Percentiles rank a stretch among this genome's conserved stretches.
These are phyloP conservation scores for Domatiomyces catenatus DNA, from an alignment of 2,329 filamentous ascomycete genomes.

Conservation along the genomic window DNA sequence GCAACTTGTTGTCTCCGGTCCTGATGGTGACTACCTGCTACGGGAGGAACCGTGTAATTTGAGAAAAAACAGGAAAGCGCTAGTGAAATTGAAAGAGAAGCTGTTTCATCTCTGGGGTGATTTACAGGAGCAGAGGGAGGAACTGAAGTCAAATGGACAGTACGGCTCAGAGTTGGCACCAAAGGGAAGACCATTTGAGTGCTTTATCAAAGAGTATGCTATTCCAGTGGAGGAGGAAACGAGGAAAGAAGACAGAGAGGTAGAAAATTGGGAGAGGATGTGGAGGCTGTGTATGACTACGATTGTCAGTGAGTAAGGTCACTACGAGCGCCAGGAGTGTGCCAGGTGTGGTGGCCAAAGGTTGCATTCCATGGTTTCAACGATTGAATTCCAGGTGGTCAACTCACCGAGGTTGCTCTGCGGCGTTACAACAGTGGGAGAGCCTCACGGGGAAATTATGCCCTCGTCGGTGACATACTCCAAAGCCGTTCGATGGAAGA, in stretches of 20 bases:
- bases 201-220: conserved; percentile 59
- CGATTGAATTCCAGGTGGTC: neutral
- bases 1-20: conserved; percentile 53
- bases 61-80: conserved; percentile 29
- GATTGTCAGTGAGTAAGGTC: conserved; percentile 26
- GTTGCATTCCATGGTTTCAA: neutral
- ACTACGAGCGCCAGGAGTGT: neutral
- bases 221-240: conserved; percentile 28
- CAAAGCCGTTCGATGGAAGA: neutral
- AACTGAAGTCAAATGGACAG: conserved; percentile 9
- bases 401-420: neutral
- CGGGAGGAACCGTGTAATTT: conserved; percentile 43
- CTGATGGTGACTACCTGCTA: conserved; percentile 41
- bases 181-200: conserved; percentile 46
- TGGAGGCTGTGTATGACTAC: conserved; percentile 52
- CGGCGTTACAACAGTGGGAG: neutral
- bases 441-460: neutral
- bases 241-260: conserved; percentile 2
- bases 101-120: conserved; percentile 76
- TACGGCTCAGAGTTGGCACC: conserved; percentile 12
- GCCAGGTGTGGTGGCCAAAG: neutral
- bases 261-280: conserved; percentile 43
- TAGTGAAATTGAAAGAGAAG: conserved; percentile 48
- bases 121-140: conserved; percentile 53
- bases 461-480: neutral